phyloP scores from a whole-genome alignment of 345 rosid species.

The Mercurialis annua region DNA sequence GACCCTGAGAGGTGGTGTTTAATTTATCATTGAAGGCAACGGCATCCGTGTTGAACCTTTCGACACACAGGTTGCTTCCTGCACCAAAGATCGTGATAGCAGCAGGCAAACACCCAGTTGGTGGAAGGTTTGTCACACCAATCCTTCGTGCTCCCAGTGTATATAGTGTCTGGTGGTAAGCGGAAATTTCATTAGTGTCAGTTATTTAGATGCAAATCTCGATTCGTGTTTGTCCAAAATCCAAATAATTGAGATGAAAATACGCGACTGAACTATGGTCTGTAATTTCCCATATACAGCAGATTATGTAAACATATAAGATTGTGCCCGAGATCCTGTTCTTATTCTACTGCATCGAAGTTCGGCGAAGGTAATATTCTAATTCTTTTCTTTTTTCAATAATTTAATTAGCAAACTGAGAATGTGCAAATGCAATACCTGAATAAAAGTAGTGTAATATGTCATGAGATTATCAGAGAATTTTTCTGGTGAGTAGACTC shows the following conservation, averaged over 20 bases:
- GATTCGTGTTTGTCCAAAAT: not conserved
- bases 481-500: constrained; percentile 48
- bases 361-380: not conserved
- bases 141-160: constrained; percentile 72
- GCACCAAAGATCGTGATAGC: constrained; percentile 72
- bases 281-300: not conserved
- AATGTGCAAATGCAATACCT: constrained; percentile 36
- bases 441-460: constrained; percentile 71
- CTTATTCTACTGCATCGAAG: not conserved
- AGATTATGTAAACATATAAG: not conserved
- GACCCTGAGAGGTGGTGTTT: constrained; percentile 55
- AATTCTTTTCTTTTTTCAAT: not conserved
- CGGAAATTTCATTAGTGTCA: not conserved
- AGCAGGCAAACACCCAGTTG: constrained; percentile 85
- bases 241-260: not conserved
- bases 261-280: not conserved
- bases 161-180: constrained; percentile 65
- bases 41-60: constrained; percentile 68
- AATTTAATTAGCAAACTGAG: constrained; percentile 1
- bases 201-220: constrained; percentile 5
- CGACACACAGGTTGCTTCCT: constrained; percentile 72
- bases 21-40: constrained; percentile 67
- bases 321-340: not conserved
- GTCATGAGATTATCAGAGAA: constrained; percentile 61
- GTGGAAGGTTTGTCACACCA: constrained; percentile 80